Percentiles rank a stretch among this genome's conserved stretches.
phyloP scores from a whole-genome alignment of 2,329 filamentous ascomycete genomes.

The Fusarium sp. region DNA sequence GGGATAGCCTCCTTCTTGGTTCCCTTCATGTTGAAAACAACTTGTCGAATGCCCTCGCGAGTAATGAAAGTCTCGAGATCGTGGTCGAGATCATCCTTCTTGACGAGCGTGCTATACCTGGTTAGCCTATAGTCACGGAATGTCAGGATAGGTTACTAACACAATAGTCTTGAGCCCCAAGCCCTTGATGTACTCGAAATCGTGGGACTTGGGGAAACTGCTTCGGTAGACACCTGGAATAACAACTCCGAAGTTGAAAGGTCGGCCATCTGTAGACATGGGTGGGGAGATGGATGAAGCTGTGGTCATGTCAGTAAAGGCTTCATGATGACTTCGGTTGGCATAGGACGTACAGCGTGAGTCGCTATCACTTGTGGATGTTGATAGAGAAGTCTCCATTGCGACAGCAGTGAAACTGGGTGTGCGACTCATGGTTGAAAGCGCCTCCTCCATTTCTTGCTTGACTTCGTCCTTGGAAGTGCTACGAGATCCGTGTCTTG shows the following conservation, averaged over 20 bases:
- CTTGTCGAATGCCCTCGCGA: slow-evolving; percentile 75
- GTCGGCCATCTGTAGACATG: slow-evolving; percentile 52
- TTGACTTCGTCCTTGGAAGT: slow-evolving; percentile 46
- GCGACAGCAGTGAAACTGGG: slow-evolving; percentile 23
- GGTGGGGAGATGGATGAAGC: slow-evolving; percentile 37
- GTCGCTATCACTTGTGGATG: slow-evolving; percentile 27
- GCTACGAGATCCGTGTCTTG: slow-evolving; percentile 48
- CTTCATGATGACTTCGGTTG: neutral
- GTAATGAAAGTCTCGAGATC: slow-evolving; percentile 71
- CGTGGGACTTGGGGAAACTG: slow-evolving; percentile 77
- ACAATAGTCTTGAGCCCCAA: slow-evolving; percentile 83
- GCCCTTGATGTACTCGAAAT: slow-evolving; percentile 75
- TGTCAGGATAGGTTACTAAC: slow-evolving; percentile 58
- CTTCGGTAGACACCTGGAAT: slow-evolving; percentile 82
- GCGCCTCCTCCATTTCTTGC: slow-evolving; percentile 45
- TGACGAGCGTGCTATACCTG: slow-evolving; percentile 67
- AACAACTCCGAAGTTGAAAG: slow-evolving; percentile 81
- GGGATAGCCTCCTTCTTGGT: slow-evolving; percentile 85
- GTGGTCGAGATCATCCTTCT: slow-evolving; percentile 66
- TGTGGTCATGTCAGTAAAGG: slow-evolving; percentile 22
- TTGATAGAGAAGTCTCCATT: slow-evolving; percentile 31
- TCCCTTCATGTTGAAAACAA: slow-evolving; percentile 82
- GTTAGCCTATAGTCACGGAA: slow-evolving; percentile 24
- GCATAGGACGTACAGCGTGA: slow-evolving; percentile 31
- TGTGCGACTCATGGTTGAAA: slow-evolving; percentile 29